Percentiles rank a stretch among this genome's conserved stretches.
Conservation (phyloP, 2,329 filamentous ascomycete species). For the Fusarium transvaalense region DNA sequence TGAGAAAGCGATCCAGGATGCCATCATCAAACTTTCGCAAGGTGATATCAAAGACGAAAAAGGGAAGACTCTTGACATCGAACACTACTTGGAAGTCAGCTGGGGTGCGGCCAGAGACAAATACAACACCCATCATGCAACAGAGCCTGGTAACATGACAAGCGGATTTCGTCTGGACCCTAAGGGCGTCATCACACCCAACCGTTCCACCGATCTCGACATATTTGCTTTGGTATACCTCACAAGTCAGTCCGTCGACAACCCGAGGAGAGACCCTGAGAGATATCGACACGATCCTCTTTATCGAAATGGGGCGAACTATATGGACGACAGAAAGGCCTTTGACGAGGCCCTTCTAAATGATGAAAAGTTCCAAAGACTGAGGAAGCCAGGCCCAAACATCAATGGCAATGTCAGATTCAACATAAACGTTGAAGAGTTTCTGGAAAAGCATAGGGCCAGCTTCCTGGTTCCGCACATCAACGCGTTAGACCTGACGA, state of each 20-base stretch:
- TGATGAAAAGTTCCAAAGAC: background rate
- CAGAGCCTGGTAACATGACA: conserved; percentile 1
- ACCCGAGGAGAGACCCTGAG: background rate
- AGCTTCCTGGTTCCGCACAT: conserved; percentile 44
- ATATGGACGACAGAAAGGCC: background rate
- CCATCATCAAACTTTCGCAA: conserved; percentile 17
- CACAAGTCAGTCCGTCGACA: background rate
- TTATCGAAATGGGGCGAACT: conserved; percentile 42
- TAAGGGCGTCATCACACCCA: conserved; percentile 17
- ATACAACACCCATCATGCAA: conserved; percentile 23
- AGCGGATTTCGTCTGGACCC: conserved; percentile 32
- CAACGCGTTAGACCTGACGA: conserved; percentile 34
- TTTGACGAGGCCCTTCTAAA: background rate
- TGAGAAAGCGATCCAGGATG: conserved; percentile 27
- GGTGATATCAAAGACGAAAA: conserved; percentile 1
- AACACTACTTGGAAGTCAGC: conserved; percentile 8
- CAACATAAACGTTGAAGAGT: conserved; percentile 25
- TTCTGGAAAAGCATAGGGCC: conserved; percentile 27
- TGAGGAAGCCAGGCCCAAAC: conserved; percentile 1
- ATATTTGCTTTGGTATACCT: conserved; percentile 39
- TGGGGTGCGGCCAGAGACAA: conserved; percentile 24
- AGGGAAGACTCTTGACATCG: conserved; percentile 4
- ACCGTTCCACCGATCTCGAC: conserved; percentile 35
- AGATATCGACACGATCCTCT: conserved; percentile 16
- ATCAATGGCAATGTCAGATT: background rate